Base-by-base conservation (phyloP, 2,329 filamentous ascomycete species). In the Seiridium unicorne region DNA sequence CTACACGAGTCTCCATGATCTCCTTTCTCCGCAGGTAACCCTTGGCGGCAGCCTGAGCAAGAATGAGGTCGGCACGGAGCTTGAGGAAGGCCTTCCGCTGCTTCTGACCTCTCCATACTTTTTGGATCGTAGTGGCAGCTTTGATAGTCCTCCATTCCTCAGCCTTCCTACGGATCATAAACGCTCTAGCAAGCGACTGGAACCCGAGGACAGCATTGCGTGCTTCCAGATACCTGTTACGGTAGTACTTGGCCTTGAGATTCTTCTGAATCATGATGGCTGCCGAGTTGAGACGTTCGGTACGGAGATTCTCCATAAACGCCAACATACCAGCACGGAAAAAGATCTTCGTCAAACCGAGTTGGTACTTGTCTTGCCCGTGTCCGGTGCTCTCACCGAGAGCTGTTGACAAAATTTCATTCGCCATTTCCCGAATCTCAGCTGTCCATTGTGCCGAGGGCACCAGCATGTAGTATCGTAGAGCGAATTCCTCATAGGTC, bases 241-340 rank as follows among this genome's bases (percentile, higher is more conserved):
- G 89, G 77, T 97, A 97, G 79, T 96, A 98, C 77, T 96, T 97
- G 74, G 92, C 93, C 65, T 89, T 90, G 59, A 99, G 79, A 72
- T 99, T 99, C 88, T 99, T 99, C 77, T 99, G 95, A 60, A 99
- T 99, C 88, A 99, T 91, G 68, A 96, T 91, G 10, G 95, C 95
- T 67, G 93, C 96, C 66, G 93, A 91, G 73, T 96, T 98, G 72
- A 99, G 84, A 61, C 93, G 89, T 65, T 84, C 92, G 10, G 95
- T 97, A 61, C 95, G 88, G 65, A 97, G 83, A 67, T 97, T 97
- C 78, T 99, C 95, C 55, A 99, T 81, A 79, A 97, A 97, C 5
- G 95, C 95, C 68, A 99, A 88, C 95, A 99, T 99, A 76, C 95
- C 95, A 59, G 95, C 95, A 62, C 95, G 90, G 87, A 99, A 99